Evolutionary conservation across 352 stramenopile species (phyloP).

Genomic region (Pythium volutum): DNA sequence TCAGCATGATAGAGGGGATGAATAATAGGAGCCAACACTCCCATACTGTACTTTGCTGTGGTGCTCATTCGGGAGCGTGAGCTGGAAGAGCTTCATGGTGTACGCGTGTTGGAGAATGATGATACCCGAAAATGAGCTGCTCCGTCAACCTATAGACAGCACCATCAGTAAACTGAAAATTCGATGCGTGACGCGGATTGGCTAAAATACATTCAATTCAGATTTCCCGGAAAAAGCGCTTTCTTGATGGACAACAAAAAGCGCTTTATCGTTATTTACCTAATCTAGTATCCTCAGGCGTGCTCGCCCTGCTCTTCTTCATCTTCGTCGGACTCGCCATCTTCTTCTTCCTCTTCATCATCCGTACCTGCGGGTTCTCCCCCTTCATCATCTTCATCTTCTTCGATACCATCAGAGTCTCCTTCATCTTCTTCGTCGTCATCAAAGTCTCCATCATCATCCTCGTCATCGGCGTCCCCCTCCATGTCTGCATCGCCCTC

Average conservation of each 20-base stretch:
- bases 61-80: constrained; percentile 83
- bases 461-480: constrained; percentile 20
- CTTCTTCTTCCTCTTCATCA: constrained; percentile 22
- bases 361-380: constrained; percentile 14
- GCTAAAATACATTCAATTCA: background rate
- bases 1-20: background rate
- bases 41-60: constrained; percentile 47
- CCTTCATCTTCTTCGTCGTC: constrained; percentile 25
- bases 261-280: background rate
- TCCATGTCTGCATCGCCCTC: constrained; percentile 10
- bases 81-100: constrained; percentile 86
- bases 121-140: background rate
- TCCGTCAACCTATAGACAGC: constrained; percentile 7
- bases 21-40: background rate
- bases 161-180: background rate
- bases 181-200: background rate
- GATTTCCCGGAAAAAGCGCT: background rate
- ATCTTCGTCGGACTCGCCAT: constrained; percentile 15
- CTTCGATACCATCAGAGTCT: constrained; percentile 31
- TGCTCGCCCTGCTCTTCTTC: constrained; percentile 9
- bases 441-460: constrained; percentile 17
- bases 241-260: background rate
- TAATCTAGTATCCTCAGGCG: background rate
- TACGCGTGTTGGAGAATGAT: background rate
- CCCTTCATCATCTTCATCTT: constrained; percentile 19